Evolutionary conservation across 169 alveolate genomes (phyloP), one percentile per base, ranked within the genome.

Genomic region (Plasmodium knowlesi): DNA sequence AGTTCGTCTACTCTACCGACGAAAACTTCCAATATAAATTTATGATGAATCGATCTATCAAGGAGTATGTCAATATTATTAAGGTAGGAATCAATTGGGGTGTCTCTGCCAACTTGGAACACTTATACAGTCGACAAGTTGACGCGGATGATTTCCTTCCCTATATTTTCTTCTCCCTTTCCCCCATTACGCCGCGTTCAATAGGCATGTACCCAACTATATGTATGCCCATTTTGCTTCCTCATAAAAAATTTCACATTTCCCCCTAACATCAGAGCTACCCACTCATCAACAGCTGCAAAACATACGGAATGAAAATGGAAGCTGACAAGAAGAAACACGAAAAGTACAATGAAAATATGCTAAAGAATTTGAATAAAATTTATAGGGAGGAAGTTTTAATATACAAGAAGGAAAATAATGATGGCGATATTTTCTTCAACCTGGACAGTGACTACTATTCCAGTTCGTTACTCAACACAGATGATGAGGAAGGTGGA

Each of bases 251-350:
- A n/a, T n/a, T n/a, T 72, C 30, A 5, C 22, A n/a, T 37, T 72
- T 0, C 34, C 28, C 30, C n/a, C 10, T 41, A 5, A 34, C 61
- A 28, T 32, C 83, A 89, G 94, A 79, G 76, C 5, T 89, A 89
- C 30, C 94, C 94, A 0, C 30, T 61, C 37, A 39, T 79, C 76
- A 89, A 89, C 79, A 89, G 89, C 71, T 89, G 94, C 82, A 39
- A 89, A 89, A 19, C 89, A 5, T 89, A 89, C 71, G 94, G 94
- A 79, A 89, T 89, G 94, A 89, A 89, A 79, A 89, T 89, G 9
- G 94, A 89, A 39, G 94, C 94, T n/a, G 94, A 89, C 32, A 89
- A 89, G 39, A 78, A 79, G 73, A 57, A 89, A 67, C 70, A 89
- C 9, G 89, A 89, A 54, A 28, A 89, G 50, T 80, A 79, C 34